A percentile compares a stretch with the other conserved stretches of the same genome.
Evolutionary conservation across 495 filamentous ascomycete species (phyloP).

Genomic region (Talaromyces thailandensis): DNA sequence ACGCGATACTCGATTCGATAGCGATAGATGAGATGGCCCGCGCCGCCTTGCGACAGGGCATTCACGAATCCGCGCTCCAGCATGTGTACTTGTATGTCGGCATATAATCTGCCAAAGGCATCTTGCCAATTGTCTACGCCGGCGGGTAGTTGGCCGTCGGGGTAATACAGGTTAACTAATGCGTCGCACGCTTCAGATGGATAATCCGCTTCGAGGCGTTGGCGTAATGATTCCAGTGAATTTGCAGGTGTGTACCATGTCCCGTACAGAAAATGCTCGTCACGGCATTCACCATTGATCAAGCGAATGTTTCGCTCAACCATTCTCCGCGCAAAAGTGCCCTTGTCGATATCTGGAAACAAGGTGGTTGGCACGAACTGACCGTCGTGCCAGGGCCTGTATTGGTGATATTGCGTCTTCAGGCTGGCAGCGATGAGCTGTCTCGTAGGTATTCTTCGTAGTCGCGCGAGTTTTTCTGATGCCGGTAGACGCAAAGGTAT

Average conservation of each 20-base stretch:
- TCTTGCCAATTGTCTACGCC: conserved; percentile 30
- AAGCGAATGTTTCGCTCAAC: conserved; percentile 35
- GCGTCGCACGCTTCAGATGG: conserved; percentile 30
- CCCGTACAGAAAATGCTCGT: conserved; percentile 46
- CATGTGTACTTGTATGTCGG: conserved; percentile 46
- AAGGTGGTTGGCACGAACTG: conserved; percentile 37
- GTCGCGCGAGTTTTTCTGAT: conserved; percentile 33
- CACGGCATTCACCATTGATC: conserved; percentile 45
- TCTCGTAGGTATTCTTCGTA: conserved; percentile 29
- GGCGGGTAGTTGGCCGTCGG: conserved; percentile 17
- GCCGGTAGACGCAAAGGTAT: conserved; percentile 33
- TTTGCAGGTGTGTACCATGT: conserved; percentile 28
- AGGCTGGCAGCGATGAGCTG: conserved; percentile 31
- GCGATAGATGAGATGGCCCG: conserved; percentile 24
- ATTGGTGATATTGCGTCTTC: conserved; percentile 37
- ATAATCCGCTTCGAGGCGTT: conserved; percentile 45
- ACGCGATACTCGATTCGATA: conserved; percentile 44
- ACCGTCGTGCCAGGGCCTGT: conserved; percentile 43
- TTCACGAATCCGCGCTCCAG: conserved; percentile 34
- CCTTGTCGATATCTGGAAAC: conserved; percentile 38
- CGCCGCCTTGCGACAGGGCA: conserved; percentile 18
- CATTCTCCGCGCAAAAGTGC: conserved; percentile 35
- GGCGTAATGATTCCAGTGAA: conserved; percentile 26
- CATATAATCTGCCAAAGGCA: conserved; percentile 47
- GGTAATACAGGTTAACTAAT: conserved; percentile 37